Evolutionary conservation across 2,329 filamentous ascomycete genomes (phyloP).

Genomic region (Microascus cirrosus): DNA sequence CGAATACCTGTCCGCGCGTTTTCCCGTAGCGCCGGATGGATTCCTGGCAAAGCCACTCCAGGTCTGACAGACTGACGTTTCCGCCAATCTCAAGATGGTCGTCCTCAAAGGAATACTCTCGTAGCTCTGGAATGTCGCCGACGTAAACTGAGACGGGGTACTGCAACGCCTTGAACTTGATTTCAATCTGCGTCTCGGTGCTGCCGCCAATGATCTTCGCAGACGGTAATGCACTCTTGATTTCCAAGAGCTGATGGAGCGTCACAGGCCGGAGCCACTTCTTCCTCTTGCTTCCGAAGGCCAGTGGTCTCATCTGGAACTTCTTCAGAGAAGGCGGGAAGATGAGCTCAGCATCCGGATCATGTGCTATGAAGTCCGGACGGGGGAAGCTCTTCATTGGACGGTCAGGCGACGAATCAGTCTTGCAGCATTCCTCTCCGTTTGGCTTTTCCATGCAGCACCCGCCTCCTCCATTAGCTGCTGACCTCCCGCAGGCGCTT

Average conservation of each 20-base stretch:
- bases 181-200: conserved; percentile 95
- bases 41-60: conserved; percentile 73
- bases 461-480: conserved; percentile 32
- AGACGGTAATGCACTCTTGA: conserved; percentile 74
- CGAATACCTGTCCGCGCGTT: conserved; percentile 64
- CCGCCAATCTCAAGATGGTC: conserved; percentile 85
- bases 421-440: conserved; percentile 60
- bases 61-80: conserved; percentile 83
- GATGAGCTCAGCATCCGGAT: conserved; percentile 86
- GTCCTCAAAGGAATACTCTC: conserved; percentile 69
- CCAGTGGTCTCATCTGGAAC: conserved; percentile 69
- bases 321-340: conserved; percentile 81
- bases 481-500: conserved; percentile 37
- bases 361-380: conserved; percentile 89
- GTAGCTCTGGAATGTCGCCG: conserved; percentile 82
- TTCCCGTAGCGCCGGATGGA: conserved; percentile 71
- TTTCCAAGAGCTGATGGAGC: conserved; percentile 76
- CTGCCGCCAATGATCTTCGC: conserved; percentile 94
- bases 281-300: conserved; percentile 91
- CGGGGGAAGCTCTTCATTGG: conserved; percentile 62
- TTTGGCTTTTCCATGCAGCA: conserved; percentile 62
- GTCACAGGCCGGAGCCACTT: conserved; percentile 88
- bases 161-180: conserved; percentile 92
- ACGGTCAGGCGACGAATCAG: conserved; percentile 34
- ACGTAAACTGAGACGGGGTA: conserved; percentile 87